phyloP scores from a whole-genome alignment of 2,329 filamentous ascomycete genomes.

The Diaporthe eres region DNA sequence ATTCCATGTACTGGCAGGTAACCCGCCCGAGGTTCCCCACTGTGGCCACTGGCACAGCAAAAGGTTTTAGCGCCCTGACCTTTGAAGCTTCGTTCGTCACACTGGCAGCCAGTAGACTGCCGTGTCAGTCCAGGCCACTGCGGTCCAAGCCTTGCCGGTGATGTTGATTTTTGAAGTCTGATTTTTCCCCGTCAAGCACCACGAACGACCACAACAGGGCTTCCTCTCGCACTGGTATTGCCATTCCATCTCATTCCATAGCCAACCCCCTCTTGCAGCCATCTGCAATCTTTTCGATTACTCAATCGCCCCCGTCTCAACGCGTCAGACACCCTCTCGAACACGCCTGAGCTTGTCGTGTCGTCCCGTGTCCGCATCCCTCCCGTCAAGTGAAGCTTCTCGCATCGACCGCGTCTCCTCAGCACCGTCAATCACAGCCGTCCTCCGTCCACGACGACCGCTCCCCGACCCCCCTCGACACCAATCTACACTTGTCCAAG shows the following conservation, averaged over 20 bases:
- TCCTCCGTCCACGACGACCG: not conserved
- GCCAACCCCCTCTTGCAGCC: conserved; percentile 17
- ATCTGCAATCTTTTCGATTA: conserved; percentile 20
- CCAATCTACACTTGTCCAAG: conserved; percentile 12
- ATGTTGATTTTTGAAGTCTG: conserved; percentile 31
- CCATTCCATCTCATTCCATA: conserved; percentile 22
- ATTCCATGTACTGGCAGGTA: not conserved
- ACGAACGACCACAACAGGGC: conserved; percentile 23
- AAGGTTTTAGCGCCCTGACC: conserved; percentile 36
- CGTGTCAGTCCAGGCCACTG: conserved; percentile 2
- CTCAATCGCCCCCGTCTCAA: conserved; percentile 26
- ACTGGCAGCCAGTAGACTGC: conserved; percentile 17
- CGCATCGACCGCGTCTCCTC: conserved; percentile 17
- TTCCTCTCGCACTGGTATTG: conserved; percentile 30
- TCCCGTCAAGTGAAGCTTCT: conserved; percentile 12
- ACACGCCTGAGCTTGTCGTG: conserved; percentile 30
- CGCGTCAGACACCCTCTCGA: conserved; percentile 2
- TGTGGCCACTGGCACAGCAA: conserved; percentile 26
- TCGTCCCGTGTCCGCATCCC: conserved; percentile 22
- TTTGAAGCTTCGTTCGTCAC: conserved; percentile 34
- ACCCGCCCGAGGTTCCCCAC: conserved; percentile 6
- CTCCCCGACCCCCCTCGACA: conserved; percentile 7
- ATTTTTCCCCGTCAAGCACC: conserved; percentile 38
- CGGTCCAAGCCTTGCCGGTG: conserved; percentile 29
- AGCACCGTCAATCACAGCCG: not conserved